These are phyloP conservation scores for Hyphodiscus hymeniophilus DNA, from an alignment of 495 filamentous ascomycete species.

Conservation along the genomic window DNA sequence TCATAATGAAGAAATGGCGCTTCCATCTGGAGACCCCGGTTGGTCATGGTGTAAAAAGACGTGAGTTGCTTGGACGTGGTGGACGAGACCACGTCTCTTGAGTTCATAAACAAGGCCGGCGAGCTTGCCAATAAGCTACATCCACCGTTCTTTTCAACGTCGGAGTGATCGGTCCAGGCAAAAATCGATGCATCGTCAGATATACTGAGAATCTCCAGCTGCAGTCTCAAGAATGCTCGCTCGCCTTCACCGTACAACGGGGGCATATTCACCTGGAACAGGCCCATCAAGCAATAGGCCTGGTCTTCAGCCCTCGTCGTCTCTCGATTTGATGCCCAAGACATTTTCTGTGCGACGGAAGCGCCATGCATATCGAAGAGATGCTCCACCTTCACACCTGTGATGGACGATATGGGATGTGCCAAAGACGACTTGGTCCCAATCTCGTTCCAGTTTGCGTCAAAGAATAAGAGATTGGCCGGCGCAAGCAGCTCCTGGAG, in stretches of 20 bases:
- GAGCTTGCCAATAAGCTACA: not conserved
- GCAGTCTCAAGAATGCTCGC: not conserved
- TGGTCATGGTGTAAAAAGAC: not conserved
- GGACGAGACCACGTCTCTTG: not conserved
- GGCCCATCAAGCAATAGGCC: slow-evolving; percentile 1
- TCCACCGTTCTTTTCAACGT: not conserved
- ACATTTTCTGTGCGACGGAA: not conserved
- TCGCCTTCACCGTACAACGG: not conserved
- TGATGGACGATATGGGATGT: not conserved
- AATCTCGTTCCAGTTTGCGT: not conserved
- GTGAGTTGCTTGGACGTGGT: not conserved
- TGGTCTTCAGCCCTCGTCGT: not conserved
- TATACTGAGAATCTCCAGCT: not conserved
- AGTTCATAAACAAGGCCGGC: not conserved
- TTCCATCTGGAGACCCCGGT: not conserved
- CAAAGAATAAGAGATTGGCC: not conserved
- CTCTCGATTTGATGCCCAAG: not conserved
- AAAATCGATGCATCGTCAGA: not conserved
- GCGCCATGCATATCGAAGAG: not conserved
- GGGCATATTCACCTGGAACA: not conserved
- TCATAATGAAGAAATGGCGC: not conserved
- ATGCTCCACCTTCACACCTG: not conserved
- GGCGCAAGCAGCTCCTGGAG: slow-evolving; percentile 23
- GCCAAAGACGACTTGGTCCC: not conserved
- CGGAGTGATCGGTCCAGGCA: not conserved